These are phyloP conservation scores for Serendipita sp. DNA, from an alignment of 768 basidiomycete genomes.

Conservation along the genomic window DNA sequence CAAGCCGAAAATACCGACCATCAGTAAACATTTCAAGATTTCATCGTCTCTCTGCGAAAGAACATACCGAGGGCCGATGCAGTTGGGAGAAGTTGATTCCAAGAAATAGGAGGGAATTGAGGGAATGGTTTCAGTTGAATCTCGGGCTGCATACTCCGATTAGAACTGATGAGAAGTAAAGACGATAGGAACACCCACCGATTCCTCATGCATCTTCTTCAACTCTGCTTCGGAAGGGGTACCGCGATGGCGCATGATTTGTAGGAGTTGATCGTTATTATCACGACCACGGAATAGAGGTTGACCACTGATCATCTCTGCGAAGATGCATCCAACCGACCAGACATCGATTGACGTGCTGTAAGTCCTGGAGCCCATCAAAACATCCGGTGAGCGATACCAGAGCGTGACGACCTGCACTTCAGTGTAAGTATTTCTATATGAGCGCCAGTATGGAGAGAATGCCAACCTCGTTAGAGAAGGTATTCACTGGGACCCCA, in stretches of 20 bases:
- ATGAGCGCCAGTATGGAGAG: not conserved
- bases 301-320: slow-evolving; percentile 97
- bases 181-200: slow-evolving; percentile 33
- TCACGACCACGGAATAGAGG: slow-evolving; percentile 94
- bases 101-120: slow-evolving; percentile 69
- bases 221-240: slow-evolving; percentile 83
- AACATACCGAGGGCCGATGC: slow-evolving; percentile 65
- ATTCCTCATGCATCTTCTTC: slow-evolving; percentile 77
- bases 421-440: not conserved
- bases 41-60: not conserved
- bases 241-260: slow-evolving; percentile 94
- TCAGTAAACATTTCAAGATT: not conserved
- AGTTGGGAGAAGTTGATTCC: slow-evolving; percentile 68
- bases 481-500: slow-evolving; percentile 97
- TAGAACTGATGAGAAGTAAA: not conserved
- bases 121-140: slow-evolving; percentile 73
- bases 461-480: slow-evolving; percentile 73
- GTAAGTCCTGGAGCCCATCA: slow-evolving; percentile 92
- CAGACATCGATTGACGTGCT: slow-evolving; percentile 97
- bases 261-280: slow-evolving; percentile 92
- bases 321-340: slow-evolving; percentile 98
- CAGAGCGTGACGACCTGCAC: slow-evolving; percentile 86
- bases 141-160: slow-evolving; percentile 44
- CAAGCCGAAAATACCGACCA: not conserved
- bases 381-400: slow-evolving; percentile 97